phyloP scores from a whole-genome alignment of 768 basidiomycete genomes.

The Neoboletus magnificus region DNA sequence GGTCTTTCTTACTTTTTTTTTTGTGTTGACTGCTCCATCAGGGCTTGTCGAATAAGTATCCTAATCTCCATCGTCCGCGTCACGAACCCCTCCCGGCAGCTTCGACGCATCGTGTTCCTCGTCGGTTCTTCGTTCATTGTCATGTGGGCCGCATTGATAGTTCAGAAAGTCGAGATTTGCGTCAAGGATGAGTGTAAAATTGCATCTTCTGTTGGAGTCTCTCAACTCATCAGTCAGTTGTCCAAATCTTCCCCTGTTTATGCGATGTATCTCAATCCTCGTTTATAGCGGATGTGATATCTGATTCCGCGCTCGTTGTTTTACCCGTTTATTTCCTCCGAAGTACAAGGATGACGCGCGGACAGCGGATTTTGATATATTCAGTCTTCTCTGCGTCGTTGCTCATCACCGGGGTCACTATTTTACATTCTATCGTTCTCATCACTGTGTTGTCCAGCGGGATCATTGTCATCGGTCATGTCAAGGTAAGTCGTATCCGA shows the following conservation, averaged over 20 bases:
- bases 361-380: slow-evolving; percentile 17
- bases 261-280: not conserved
- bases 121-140: slow-evolving; percentile 14
- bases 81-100: slow-evolving; percentile 6
- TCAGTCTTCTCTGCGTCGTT: slow-evolving; percentile 20
- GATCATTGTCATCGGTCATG: slow-evolving; percentile 19
- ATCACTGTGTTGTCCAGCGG: not conserved
- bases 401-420: slow-evolving; percentile 16
- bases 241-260: not conserved
- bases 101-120: slow-evolving; percentile 2
- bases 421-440: slow-evolving; percentile 16
- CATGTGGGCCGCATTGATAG: slow-evolving; percentile 25
- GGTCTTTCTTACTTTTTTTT: too few species aligned
- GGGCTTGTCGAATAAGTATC: slow-evolving; percentile 26
- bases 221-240: slow-evolving; percentile 22
- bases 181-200: not conserved
- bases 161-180: slow-evolving; percentile 17
- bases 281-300: slow-evolving; percentile 16
- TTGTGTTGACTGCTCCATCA: slow-evolving; percentile 4
- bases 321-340: slow-evolving; percentile 16
- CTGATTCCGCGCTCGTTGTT: slow-evolving; percentile 18
- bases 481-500: slow-evolving; percentile 15
- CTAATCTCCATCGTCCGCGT: slow-evolving; percentile 22
- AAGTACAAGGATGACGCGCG: not conserved
- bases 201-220: slow-evolving; percentile 5